Conservation (phyloP, 257 asterid species). For the Primulina eburnea region DNA sequence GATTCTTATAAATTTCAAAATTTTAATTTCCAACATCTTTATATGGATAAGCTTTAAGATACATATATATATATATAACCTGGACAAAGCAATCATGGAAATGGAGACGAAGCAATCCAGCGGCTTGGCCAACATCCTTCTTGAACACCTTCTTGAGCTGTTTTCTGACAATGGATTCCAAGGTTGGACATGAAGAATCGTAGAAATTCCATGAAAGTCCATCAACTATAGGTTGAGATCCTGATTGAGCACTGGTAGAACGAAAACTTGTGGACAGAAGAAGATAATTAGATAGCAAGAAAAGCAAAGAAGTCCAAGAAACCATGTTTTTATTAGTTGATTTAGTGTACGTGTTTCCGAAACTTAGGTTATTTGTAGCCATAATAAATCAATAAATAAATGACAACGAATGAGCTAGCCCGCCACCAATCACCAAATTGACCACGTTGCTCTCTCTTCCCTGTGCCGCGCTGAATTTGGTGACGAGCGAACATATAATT, state of each 20-base stretch:
- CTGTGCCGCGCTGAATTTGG: too few species aligned
- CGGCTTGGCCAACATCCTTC: slow-evolving; percentile 60
- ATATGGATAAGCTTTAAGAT: too few species aligned
- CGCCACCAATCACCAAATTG: too few species aligned
- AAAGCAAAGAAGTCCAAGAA: slow-evolving; percentile 18
- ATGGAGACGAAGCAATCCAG: slow-evolving; percentile 74
- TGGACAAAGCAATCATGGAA: slow-evolving; percentile 74
- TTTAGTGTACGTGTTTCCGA: neutral
- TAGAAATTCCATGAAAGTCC: slow-evolving; percentile 58
- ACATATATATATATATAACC: slow-evolving; percentile 17
- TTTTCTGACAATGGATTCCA: slow-evolving; percentile 44
- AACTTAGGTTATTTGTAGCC: neutral
- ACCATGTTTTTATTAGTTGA: slow-evolving; percentile 14
- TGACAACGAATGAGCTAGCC: neutral
- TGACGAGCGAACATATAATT: too few species aligned
- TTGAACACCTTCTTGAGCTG: slow-evolving; percentile 43
- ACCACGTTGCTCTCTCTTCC: too few species aligned
- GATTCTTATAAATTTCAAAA: too few species aligned
- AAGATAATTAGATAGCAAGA: slow-evolving; percentile 23
- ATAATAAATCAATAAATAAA: neutral
- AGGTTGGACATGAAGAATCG: slow-evolving; percentile 41
- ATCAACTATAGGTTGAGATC: slow-evolving; percentile 26
- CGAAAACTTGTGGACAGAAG: slow-evolving; percentile 20
- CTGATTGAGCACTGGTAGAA: slow-evolving; percentile 31
- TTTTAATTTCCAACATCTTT: too few species aligned